phyloP scores from a whole-genome alignment of 352 stramenopile genomes.

The Thalassiosira oceanica region DNA sequence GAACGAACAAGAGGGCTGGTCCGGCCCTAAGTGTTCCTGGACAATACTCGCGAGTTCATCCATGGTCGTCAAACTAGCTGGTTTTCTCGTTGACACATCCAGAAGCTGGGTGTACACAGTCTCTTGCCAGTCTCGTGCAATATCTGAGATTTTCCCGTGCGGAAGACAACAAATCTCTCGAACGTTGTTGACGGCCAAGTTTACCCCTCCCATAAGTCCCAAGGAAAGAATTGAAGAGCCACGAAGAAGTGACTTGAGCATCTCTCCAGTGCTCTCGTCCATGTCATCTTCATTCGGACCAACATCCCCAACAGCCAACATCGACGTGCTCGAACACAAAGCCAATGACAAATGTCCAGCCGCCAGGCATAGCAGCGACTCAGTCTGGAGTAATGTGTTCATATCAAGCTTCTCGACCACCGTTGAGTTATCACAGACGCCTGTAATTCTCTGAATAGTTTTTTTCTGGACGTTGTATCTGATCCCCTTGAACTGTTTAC shows the following conservation, averaged over 20 bases:
- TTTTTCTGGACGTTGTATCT: conserved; percentile 66
- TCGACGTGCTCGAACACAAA: conserved; percentile 47
- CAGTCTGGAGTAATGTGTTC: conserved; percentile 16
- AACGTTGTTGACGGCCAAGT: too few relatives aligned
- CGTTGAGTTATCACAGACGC: conserved; percentile 13
- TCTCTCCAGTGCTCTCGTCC: too few relatives aligned
- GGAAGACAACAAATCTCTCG: conserved; percentile 20
- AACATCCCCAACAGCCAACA: conserved; percentile 52
- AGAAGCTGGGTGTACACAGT: conserved; percentile 39
- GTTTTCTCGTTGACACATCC: conserved; percentile 24
- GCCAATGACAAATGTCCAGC: conserved; percentile 67
- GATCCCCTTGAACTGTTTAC: conserved; percentile 75
- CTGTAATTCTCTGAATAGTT: conserved; percentile 47
- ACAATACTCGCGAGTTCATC: conserved; percentile 27
- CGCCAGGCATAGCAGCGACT: conserved; percentile 62
- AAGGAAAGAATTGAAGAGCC: too few relatives aligned
- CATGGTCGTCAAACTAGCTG: conserved; percentile 8
- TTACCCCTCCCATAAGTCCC: too few relatives aligned
- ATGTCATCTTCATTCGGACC: conserved; percentile 6
- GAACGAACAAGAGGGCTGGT: conserved; percentile 48
- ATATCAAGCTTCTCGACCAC: background rate
- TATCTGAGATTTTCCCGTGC: conserved; percentile 15
- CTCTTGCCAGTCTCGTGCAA: conserved; percentile 53
- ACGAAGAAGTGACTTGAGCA: too few relatives aligned
- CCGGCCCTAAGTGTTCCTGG: conserved; percentile 22